Conservation (phyloP, 164 flowering plant species). For the Taxillus chinensis region DNA sequence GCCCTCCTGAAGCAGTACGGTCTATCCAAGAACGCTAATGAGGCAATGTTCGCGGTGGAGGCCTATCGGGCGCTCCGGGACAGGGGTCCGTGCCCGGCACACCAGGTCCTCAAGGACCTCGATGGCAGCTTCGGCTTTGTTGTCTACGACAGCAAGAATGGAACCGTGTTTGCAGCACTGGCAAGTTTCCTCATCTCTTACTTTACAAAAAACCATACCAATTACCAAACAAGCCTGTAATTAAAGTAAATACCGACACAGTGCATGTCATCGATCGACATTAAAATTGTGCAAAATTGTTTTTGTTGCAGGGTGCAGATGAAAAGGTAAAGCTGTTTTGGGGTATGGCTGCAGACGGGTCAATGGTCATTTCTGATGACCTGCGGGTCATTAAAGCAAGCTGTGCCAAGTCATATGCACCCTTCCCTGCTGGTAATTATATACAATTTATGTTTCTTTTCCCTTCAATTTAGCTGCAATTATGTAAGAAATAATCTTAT, state of each 20-base stretch:
- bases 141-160: constrained; percentile 47
- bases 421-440: constrained; percentile 58
- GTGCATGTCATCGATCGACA: no score
- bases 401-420: constrained; percentile 74
- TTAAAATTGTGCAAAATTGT: no score
- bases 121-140: constrained; percentile 70
- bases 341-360: constrained; percentile 82
- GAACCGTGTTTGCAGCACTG: constrained; percentile 54
- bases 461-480: not conserved
- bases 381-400: constrained; percentile 46
- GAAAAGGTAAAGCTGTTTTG: constrained; percentile 44
- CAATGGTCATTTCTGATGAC: constrained; percentile 53
- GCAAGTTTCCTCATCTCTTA: constrained; percentile 18
- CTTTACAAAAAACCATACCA: no score
- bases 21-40: constrained; percentile 48
- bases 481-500: no score
- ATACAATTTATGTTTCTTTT: not conserved
- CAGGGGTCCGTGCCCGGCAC: constrained; percentile 73
- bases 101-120: constrained; percentile 65
- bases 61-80: constrained; percentile 81
- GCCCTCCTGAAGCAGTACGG: constrained; percentile 64
- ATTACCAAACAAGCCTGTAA: not conserved
- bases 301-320: constrained; percentile 35
- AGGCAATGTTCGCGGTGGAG: constrained; percentile 67
- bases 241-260: not conserved